Evolutionary conservation across 2,329 filamentous ascomycete species (phyloP), one percentile per base, ranked within the genome.

Genomic region (Aspergillus sclerotialis): DNA sequence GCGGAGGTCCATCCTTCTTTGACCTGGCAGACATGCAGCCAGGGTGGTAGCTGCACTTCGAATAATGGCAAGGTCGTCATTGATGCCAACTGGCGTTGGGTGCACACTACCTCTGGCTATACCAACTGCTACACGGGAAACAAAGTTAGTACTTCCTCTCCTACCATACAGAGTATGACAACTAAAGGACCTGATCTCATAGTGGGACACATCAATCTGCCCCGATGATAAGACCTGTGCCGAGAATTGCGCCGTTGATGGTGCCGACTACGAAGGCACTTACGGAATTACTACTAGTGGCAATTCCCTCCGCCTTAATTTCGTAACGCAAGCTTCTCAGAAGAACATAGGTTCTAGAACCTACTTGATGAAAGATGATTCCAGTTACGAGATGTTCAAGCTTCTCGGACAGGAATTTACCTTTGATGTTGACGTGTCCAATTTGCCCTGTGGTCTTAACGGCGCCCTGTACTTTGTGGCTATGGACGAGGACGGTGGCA

Each of bases 391-490:
- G 63, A 70, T 73, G 53, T 79, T 84, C 63, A 70, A 75, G 39
- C 67, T 84, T 38, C 67, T 78, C 35, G 77, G 76, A 60, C 72
- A 80, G 52, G 81, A 85, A 59, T 79, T 85, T 62, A 80, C 78
- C 35, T 83, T 85, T 42, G 80, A 84, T 36, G 80, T 84, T 16
- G 81, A 85, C 53, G 75, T 82, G 28, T 82, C 79, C 26, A 71
- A 73, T 47, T 65, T 83, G 13, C 73, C 75, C 39, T 86, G 82
- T 50, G 82, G 82, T 40, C 63, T 85, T 39, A 85, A 86, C 60
- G 81, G 80, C 35, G 81, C 81, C 29, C 64, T 85, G 30, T 84
- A 85, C 64, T 69, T 82, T 27, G 66, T 74, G 11, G 64, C 72
- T 49, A 82, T 83, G 58, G 68, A 74, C 8, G 61, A 67, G 5